A percentile compares a stretch with the other conserved stretches of the same genome.
Evolutionary conservation across 73 alveolate genomes (phyloP).

Genomic region (Uronychia setigera): DNA sequence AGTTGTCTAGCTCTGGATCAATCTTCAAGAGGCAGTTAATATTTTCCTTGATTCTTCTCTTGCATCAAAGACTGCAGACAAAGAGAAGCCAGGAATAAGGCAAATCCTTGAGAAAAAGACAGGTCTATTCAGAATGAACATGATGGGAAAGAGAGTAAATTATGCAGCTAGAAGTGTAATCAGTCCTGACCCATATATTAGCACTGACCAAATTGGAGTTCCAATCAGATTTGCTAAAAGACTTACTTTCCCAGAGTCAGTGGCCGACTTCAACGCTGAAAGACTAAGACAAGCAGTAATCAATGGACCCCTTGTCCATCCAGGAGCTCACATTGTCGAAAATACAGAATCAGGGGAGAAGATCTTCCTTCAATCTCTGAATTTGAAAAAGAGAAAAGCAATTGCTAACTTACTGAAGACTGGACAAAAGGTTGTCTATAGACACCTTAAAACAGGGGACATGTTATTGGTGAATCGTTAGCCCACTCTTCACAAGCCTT

Average conservation of each 20-base stretch:
- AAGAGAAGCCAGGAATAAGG: conserved; percentile 96
- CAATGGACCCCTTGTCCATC: conserved; percentile 92
- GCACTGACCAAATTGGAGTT: conserved; percentile 98
- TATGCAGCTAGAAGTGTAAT: conserved; percentile 99
- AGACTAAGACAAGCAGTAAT: conserved; percentile 84
- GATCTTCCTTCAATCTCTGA: conserved; percentile 80
- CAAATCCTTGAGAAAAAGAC: conserved; percentile 97
- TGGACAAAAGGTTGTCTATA: conserved; percentile 88
- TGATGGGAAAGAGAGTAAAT: conserved; percentile 99
- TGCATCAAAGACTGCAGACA: conserved; percentile 91
- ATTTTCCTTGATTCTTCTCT: conserved; percentile 92
- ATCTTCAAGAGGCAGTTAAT: conserved; percentile 90
- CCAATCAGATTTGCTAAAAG: conserved; percentile 97
- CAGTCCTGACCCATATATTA: conserved; percentile 98
- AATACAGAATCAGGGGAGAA: conserved; percentile 82
- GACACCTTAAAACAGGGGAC: conserved; percentile 97
- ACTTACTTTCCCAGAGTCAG: conserved; percentile 97
- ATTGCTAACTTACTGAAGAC: conserved; percentile 83
- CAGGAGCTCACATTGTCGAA: conserved; percentile 94
- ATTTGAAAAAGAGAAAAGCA: conserved; percentile 81
- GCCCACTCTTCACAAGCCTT: conserved; percentile 99
- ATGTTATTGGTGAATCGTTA: conserved; percentile 96
- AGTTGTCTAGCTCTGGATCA: conserved; percentile 85
- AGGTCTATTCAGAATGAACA: conserved; percentile 99
- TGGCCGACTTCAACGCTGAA: conserved; percentile 84